Conservation (phyloP, 129 eudicot genomes). For the Lactuca sativa region DNA sequence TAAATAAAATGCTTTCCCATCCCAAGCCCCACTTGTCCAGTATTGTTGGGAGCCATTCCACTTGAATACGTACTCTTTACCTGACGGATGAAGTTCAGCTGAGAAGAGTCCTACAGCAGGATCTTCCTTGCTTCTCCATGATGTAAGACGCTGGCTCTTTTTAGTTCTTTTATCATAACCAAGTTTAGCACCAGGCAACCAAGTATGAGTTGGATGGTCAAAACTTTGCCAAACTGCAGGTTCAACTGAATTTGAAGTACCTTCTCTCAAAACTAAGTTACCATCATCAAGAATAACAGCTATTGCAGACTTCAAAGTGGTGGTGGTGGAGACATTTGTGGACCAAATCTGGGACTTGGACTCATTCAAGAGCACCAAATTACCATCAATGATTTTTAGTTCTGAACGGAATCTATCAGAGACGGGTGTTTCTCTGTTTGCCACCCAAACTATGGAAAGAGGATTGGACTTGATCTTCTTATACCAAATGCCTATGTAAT, state of each 20-base stretch:
- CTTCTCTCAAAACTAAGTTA: slow-evolving; percentile 41
- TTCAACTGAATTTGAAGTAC: slow-evolving; percentile 3
- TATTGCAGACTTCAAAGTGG: slow-evolving; percentile 17
- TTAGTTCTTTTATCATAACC: slow-evolving; percentile 41
- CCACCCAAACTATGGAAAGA: slow-evolving; percentile 66
- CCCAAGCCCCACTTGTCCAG: slow-evolving; percentile 56
- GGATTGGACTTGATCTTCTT: slow-evolving; percentile 27
- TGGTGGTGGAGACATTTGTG: slow-evolving; percentile 32
- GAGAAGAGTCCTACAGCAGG: slow-evolving; percentile 56
- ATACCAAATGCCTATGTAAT: slow-evolving; percentile 68
- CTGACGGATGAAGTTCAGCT: slow-evolving; percentile 33
- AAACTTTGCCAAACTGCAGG: slow-evolving; percentile 56
- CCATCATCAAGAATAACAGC: slow-evolving; percentile 54
- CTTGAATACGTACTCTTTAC: slow-evolving; percentile 19
- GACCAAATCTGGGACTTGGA: slow-evolving; percentile 54
- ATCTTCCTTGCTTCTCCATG: slow-evolving; percentile 56
- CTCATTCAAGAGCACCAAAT: slow-evolving; percentile 52
- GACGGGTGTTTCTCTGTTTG: slow-evolving; percentile 57
- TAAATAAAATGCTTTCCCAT: neutral
- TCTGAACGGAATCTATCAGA: slow-evolving; percentile 40
- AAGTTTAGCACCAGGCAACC: slow-evolving; percentile 54
- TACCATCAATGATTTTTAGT: slow-evolving; percentile 47
- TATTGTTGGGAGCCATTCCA: slow-evolving; percentile 43
- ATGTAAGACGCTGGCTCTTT: slow-evolving; percentile 34
- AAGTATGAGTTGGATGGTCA: slow-evolving; percentile 49